Conservation (phyloP, 345 rosid genomes). For the Gossypium mustelinum region DNA sequence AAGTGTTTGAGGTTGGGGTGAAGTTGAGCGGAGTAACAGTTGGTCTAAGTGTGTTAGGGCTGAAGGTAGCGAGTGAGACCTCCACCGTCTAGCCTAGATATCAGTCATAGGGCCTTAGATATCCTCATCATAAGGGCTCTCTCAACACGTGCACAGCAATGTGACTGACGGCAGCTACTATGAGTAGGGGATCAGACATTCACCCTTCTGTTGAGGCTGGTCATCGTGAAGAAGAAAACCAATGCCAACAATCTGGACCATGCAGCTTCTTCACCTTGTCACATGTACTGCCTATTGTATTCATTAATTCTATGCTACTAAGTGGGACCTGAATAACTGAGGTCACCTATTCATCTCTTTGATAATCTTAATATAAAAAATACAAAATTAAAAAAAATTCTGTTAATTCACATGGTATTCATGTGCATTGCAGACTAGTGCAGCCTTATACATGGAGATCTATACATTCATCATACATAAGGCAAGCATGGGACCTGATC, state of each 20-base stretch:
- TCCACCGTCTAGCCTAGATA: neutral
- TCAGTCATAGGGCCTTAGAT: too few species aligned
- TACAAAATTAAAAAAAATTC: neutral
- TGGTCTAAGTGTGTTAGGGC: neutral
- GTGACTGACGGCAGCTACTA: neutral
- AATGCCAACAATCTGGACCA: constrained; percentile 22
- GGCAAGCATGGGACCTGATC: constrained; percentile 18
- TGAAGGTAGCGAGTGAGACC: neutral
- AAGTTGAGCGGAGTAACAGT: neutral
- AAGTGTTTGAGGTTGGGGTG: neutral
- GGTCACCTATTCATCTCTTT: neutral
- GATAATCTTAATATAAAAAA: constrained; percentile 1
- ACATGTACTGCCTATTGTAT: constrained; percentile 29
- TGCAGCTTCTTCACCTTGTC: constrained; percentile 27
- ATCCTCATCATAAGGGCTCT: too few species aligned
- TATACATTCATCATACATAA: neutral
- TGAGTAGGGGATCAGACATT: neutral
- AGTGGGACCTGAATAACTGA: constrained; percentile 24
- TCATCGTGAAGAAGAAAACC: neutral
- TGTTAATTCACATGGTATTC: constrained; percentile 17
- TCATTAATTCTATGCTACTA: constrained; percentile 12
- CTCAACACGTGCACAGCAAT: too few species aligned
- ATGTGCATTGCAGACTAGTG: constrained; percentile 17
- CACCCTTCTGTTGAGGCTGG: neutral
- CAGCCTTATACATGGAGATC: constrained; percentile 14